These are phyloP conservation scores for Starmera caribaea DNA, from an alignment of 805 yeast genomes.

Conservation along the genomic window DNA sequence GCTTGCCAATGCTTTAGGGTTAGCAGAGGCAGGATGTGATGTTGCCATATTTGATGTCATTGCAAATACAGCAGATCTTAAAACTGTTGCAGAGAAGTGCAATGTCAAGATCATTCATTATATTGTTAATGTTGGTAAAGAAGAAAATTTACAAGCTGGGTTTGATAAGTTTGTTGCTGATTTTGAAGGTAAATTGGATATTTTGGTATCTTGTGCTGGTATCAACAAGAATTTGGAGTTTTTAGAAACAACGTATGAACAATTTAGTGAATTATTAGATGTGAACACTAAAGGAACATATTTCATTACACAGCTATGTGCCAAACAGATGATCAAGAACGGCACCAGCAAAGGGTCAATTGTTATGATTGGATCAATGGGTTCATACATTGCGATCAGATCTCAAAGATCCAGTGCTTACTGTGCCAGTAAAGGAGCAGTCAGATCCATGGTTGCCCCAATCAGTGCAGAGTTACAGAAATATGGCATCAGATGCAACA, in stretches of 20 bases:
- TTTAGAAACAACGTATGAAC: conserved; percentile 6
- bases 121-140: conserved; percentile 6
- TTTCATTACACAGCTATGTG: conserved; percentile 9
- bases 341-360: conserved; percentile 6
- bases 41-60: conserved; percentile 9
- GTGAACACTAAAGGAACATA: conserved; percentile 1
- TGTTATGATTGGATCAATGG: conserved; percentile 7
- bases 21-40: conserved; percentile 11
- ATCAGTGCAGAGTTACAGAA: conserved; percentile 3
- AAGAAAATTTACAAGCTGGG: conserved; percentile 1
- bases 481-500: conserved; percentile 29
- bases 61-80: conserved; percentile 4
- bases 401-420: conserved; percentile 3
- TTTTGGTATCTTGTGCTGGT: conserved; percentile 3
- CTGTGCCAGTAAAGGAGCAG: conserved; percentile 4
- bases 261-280: conserved; percentile 5
- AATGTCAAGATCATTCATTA: conserved; percentile 7
- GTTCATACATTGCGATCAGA: conserved; percentile 3
- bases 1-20: conserved; percentile 9
- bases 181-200: conserved; percentile 1
- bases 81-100: conserved; percentile 1
- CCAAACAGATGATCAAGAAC: conserved; percentile 10
- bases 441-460: conserved; percentile 5
- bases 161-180: conserved; percentile 6
- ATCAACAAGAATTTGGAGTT: conserved; percentile 3